Conservation (phyloP, 1,139 yeast species). For the Debaryomyces subglobosus region DNA sequence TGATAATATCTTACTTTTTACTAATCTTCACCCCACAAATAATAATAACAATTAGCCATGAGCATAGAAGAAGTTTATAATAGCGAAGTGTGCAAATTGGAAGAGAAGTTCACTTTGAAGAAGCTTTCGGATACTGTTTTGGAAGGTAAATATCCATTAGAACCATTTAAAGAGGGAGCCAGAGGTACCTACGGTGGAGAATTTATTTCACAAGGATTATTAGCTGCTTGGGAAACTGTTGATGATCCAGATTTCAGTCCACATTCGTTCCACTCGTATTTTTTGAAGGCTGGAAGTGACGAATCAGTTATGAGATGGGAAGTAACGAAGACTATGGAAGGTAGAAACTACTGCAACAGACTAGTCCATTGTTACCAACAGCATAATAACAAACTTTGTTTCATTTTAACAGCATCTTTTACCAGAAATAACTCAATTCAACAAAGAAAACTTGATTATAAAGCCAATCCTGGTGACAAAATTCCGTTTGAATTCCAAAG, state of each 20-base stretch:
- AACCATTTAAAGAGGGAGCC: constrained; percentile 31
- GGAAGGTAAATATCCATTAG: constrained; percentile 41
- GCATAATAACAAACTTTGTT: constrained; percentile 33
- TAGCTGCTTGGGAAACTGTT: constrained; percentile 44
- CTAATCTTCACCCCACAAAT: neutral
- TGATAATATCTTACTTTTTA: neutral
- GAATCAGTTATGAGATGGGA: constrained; percentile 40
- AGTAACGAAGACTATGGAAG: constrained; percentile 33
- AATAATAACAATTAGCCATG: neutral
- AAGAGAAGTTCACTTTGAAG: constrained; percentile 25
- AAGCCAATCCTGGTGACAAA: constrained; percentile 11
- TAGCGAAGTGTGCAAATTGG: constrained; percentile 23
- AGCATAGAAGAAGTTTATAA: constrained; percentile 20
- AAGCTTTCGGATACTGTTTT: constrained; percentile 14
- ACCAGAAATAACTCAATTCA: constrained; percentile 31
- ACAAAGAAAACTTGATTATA: constrained; percentile 19
- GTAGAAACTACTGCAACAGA: constrained; percentile 41
- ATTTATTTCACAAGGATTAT: constrained; percentile 34
- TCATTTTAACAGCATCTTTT: constrained; percentile 38
- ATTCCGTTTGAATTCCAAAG: constrained; percentile 37
- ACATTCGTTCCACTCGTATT: constrained; percentile 45
- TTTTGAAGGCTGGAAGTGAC: constrained; percentile 40
- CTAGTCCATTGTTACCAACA: constrained; percentile 38
- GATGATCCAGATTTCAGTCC: constrained; percentile 33
- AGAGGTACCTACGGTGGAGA: constrained; percentile 51